Percentiles rank a stretch among this genome's conserved stretches.
These are phyloP conservation scores for Microcos paniculata DNA, from an alignment of 345 rosid genomes.

Conservation along the genomic window DNA sequence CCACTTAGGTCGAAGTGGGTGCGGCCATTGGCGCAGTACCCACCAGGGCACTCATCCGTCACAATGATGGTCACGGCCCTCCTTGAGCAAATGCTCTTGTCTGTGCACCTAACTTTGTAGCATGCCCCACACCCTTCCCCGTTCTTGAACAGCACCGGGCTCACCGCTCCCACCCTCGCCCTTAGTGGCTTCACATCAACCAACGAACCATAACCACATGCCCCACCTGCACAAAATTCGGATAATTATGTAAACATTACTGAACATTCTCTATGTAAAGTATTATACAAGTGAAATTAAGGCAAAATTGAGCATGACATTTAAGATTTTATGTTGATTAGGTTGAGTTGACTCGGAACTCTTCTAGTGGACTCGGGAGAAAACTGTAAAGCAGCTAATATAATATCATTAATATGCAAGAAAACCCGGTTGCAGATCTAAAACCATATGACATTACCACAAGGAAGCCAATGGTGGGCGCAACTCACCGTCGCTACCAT, in stretches of 20 bases:
- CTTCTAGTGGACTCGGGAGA: neutral
- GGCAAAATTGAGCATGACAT: neutral
- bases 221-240: constrained; percentile 62
- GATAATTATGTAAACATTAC: no score
- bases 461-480: neutral
- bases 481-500: constrained; percentile 86
- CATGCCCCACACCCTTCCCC: constrained; percentile 98
- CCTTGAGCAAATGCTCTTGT: constrained; percentile 67
- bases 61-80: constrained; percentile 87
- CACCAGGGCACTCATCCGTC: constrained; percentile 86
- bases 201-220: constrained; percentile 89
- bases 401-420: neutral
- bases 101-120: constrained; percentile 77
- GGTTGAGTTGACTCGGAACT: neutral
- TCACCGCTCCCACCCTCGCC: constrained; percentile 93
- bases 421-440: constrained; percentile 6
- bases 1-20: constrained; percentile 95
- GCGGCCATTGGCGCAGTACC: constrained; percentile 56
- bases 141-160: constrained; percentile 71
- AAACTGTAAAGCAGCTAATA: neutral
- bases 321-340: neutral
- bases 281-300: neutral
- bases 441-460: neutral
- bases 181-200: constrained; percentile 84
- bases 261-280: neutral